Evolutionary conservation across 306 rosid species (phyloP), one percentile per base, ranked within the genome.

Genomic region (Citrullus mucosospermus): DNA sequence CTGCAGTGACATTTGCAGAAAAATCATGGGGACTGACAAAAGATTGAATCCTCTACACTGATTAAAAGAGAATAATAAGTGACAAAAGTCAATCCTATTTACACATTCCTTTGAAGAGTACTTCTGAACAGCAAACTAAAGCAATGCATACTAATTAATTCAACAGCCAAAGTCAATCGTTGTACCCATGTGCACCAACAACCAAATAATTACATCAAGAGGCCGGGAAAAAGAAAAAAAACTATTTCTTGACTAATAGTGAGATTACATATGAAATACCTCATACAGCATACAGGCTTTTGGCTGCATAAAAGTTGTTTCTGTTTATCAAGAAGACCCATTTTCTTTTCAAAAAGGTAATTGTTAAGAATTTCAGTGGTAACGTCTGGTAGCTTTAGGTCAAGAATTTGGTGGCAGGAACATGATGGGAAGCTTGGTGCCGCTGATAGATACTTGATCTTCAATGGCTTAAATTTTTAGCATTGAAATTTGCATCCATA

Each of bases 1-100:
- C 99, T 96, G 99, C 99, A 92, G 93, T 84, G 93, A 88, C 91
- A 95, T 92, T 82, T 58, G 96, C 89, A 91, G 91, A 90, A 82
- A 80, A 83, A 80, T 77, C 79, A 83, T 81, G 80, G 63, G 80
- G 79, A 85, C 76, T 54, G 81, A 78, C 80, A 82, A 85, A 38
- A 86, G 74, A 82, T 80, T 77, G 66, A 84, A 85, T 83, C 83
- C 87, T 87, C 56, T 85, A 80, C 80, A 83, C 58, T 82, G 74
- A 72, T 80, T 55, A 59, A 61, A 78, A 81, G 54, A 79, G 76
- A 71, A 28, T 54, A 81, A 78, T 15, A 84, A 75, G 65, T 53
- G 80, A 76, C 55, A 53, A 38, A 58, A 72, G 84, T 75, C 72
- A 75, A 78, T 72, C 77, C 67, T 81, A 75, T 62, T 73, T 81